phyloP scores from a whole-genome alignment of 176 grass and related monocot species.

The Oryza meridionalis region DNA sequence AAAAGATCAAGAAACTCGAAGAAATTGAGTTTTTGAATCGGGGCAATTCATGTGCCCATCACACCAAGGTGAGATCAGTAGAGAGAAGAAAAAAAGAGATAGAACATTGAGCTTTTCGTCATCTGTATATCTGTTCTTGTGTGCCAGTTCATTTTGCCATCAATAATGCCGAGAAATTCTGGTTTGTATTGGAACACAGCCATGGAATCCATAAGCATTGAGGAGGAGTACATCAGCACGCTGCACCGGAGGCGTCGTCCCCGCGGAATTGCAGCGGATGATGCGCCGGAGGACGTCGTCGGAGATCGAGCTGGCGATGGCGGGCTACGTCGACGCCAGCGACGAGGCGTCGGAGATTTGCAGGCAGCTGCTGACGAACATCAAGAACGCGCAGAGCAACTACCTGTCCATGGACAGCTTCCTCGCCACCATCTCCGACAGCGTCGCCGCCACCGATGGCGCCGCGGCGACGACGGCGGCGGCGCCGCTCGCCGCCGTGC shows the following conservation, averaged over 20 bases:
- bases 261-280: conserved; percentile 15
- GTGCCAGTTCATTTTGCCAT: neutral
- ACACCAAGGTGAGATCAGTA: conserved; percentile 7
- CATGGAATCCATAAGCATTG: conserved; percentile 8
- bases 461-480: neutral
- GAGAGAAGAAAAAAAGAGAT: neutral
- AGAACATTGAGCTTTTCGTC: neutral
- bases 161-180: neutral
- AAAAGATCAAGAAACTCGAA: too few species aligned
- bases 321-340: conserved; percentile 52
- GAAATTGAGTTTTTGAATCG: neutral
- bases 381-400: conserved; percentile 41
- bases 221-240: conserved; percentile 41
- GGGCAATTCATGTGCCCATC: conserved; percentile 17
- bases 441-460: neutral
- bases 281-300: conserved; percentile 5
- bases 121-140: neutral
- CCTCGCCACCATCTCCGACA: conserved; percentile 39
- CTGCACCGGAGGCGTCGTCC: conserved; percentile 31
- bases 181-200: too few species aligned
- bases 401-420: conserved; percentile 50
- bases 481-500: neutral
- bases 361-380: conserved; percentile 41
- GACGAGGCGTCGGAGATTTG: conserved; percentile 50
- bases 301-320: conserved; percentile 33